A percentile compares a stretch with the other conserved stretches of the same genome.
Evolutionary conservation across 2,329 filamentous ascomycete species (phyloP).

Genomic region (Penicillium crustosum): DNA sequence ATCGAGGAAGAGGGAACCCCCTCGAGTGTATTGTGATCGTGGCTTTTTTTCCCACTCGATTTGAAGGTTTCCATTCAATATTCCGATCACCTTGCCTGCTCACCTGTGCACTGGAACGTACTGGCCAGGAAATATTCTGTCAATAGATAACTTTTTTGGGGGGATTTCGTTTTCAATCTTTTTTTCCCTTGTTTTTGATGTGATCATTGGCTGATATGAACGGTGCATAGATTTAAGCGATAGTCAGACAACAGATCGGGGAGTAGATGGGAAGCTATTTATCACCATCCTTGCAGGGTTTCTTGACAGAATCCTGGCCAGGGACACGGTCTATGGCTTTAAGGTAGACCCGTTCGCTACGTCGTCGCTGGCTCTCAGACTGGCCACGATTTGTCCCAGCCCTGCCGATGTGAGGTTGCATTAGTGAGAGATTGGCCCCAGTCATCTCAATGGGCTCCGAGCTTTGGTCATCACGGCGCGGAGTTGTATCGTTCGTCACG

Average conservation of each 20-base stretch:
- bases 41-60: not conserved
- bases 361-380: conserved; percentile 12
- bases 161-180: not conserved
- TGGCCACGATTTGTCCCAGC: conserved; percentile 11
- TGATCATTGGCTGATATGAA: not conserved
- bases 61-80: not conserved
- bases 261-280: not conserved
- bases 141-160: not conserved
- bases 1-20: no score
- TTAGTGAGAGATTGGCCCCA: not conserved
- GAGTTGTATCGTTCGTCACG: no score
- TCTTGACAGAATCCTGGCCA: conserved; percentile 2
- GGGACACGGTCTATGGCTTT: conserved; percentile 1
- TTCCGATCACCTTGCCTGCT: not conserved
- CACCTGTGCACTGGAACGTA: not conserved
- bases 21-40: no score
- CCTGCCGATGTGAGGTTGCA: not conserved
- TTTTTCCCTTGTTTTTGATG: not conserved
- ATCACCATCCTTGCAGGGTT: not conserved
- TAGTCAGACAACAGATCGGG: not conserved
- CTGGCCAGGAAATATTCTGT: not conserved
- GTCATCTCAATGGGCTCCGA: not conserved
- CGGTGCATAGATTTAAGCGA: not conserved
- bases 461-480: not conserved
- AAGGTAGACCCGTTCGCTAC: conserved; percentile 5